Evolutionary conservation across 345 rosid genomes (phyloP).

Genomic region (Citrus australasica): DNA sequence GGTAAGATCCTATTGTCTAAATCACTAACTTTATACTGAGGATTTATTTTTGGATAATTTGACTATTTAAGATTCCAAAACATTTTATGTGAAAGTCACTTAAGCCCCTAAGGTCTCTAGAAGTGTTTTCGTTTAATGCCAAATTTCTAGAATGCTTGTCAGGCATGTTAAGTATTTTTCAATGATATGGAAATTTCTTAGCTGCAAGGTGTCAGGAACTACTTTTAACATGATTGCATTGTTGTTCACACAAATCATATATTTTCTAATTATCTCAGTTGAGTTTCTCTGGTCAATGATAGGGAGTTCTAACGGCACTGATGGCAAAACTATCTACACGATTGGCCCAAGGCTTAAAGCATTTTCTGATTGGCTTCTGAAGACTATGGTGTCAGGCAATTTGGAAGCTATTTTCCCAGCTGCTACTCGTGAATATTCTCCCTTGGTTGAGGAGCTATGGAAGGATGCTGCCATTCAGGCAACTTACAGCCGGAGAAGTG

Average conservation of each 20-base stretch:
- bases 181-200: neutral
- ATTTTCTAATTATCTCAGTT: neutral
- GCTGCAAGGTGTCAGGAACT: neutral
- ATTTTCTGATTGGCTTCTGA: slow-evolving; percentile 94
- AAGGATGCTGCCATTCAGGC: slow-evolving; percentile 78
- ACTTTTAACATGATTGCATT: slow-evolving; percentile 3
- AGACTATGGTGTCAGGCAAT: slow-evolving; percentile 87
- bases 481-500: slow-evolving; percentile 71
- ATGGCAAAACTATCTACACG: slow-evolving; percentile 47
- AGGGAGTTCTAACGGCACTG: slow-evolving; percentile 36
- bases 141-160: neutral
- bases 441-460: slow-evolving; percentile 92
- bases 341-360: slow-evolving; percentile 82
- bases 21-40: neutral
- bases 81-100: neutral
- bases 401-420: slow-evolving; percentile 88
- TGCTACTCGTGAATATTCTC: slow-evolving; percentile 96
- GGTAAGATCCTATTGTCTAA: neutral
- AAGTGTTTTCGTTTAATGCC: neutral
- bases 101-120: neutral
- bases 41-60: neutral
- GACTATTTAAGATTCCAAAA: neutral
- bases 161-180: neutral
- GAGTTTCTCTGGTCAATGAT: slow-evolving; percentile 21
- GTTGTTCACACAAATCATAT: neutral